Evolutionary conservation across 1,284 basidiomycete species (phyloP), one percentile per base, ranked within the genome.

Genomic region (Stereum hirsutum): DNA sequence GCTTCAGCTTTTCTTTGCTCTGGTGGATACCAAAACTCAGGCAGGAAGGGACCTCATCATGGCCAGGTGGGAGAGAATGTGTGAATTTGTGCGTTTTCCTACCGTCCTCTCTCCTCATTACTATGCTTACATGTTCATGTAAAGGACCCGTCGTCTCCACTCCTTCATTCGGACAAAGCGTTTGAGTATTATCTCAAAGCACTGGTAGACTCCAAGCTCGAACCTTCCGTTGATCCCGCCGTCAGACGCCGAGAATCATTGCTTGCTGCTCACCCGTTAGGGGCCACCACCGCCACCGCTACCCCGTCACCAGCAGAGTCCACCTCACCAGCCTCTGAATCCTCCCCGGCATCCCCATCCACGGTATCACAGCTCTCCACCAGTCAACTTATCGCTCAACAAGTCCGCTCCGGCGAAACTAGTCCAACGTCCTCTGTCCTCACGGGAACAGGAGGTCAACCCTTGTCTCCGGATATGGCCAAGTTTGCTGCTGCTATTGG

Each of bases 41-140:
- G 70, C 78, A 10, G 85, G 78, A 1, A 79, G 80, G 59, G 80
- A 87, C 46, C 64, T 84, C 21, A 64, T 89, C 47, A 74, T 86
- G 47, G 77, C 68, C 53, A 74, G 86, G 46, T 90, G 87, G 86
- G 85, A 90, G 56, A 70, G 80, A 49, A 78, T 81, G 72, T 75
- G 73, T 53, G 81, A 88, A 72, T 86, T 81, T 56, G 87, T 89
- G 63, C 58, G 83, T 76, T 28, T 27, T 26, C 23, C 35, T 5
- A n/a, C 1, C 11, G 4, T 38, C 26, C 33, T 20, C 15, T 45
- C 21, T 19, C 21, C 38, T 43, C 23, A 36, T 36, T 14, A 37
- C 42, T 39, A 46, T 31, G 30, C 24, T 46, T 52, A 19, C 41
- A 24, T 43, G 32, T 25, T 42, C 11, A 20, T 8, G 15, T 23